Conservation (phyloP, 345 rosid genomes). For the Stellera chamaejasme region DNA sequence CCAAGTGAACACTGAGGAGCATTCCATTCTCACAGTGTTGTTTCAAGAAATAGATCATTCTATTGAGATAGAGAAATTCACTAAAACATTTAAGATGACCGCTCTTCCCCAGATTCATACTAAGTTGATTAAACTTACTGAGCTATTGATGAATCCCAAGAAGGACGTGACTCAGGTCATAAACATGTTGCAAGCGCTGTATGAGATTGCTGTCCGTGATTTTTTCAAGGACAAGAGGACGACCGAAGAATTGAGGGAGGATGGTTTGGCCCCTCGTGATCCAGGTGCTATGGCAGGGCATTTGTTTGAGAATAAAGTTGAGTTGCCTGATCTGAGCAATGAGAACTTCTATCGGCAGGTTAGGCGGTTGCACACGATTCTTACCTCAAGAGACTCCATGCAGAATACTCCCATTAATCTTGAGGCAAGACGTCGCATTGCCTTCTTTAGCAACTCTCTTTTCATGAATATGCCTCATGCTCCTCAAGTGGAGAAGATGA, state of each 20-base stretch:
- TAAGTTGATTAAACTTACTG: slow-evolving; percentile 63
- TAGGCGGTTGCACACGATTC: slow-evolving; percentile 80
- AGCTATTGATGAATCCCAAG: slow-evolving; percentile 43
- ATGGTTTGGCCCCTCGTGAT: slow-evolving; percentile 72
- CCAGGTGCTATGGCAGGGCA: slow-evolving; percentile 63
- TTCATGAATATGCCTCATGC: slow-evolving; percentile 99
- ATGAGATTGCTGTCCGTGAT: slow-evolving; percentile 76
- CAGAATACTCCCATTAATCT: slow-evolving; percentile 71
- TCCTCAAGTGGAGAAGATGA: slow-evolving; percentile 98
- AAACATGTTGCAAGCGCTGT: slow-evolving; percentile 77
- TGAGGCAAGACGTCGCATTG: slow-evolving; percentile 92
- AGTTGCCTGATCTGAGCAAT: slow-evolving; percentile 58
- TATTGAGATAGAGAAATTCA: slow-evolving; percentile 60
- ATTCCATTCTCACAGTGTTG: slow-evolving; percentile 57
- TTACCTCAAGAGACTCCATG: slow-evolving; percentile 90
- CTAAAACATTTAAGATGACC: slow-evolving; percentile 69
- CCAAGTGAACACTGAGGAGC: slow-evolving; percentile 71
- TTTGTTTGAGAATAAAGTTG: slow-evolving; percentile 73
- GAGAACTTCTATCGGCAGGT: slow-evolving; percentile 78
- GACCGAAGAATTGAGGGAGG: slow-evolving; percentile 49
- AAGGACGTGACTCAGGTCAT: slow-evolving; percentile 62
- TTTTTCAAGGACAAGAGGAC: slow-evolving; percentile 62
- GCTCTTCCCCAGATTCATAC: slow-evolving; percentile 60
- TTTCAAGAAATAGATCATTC: slow-evolving; percentile 80
- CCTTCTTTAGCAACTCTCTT: slow-evolving; percentile 93